These are phyloP conservation scores for Suhomyces chickasaworum DNA, from an alignment of 1,139 yeast species.

Conservation along the genomic window DNA sequence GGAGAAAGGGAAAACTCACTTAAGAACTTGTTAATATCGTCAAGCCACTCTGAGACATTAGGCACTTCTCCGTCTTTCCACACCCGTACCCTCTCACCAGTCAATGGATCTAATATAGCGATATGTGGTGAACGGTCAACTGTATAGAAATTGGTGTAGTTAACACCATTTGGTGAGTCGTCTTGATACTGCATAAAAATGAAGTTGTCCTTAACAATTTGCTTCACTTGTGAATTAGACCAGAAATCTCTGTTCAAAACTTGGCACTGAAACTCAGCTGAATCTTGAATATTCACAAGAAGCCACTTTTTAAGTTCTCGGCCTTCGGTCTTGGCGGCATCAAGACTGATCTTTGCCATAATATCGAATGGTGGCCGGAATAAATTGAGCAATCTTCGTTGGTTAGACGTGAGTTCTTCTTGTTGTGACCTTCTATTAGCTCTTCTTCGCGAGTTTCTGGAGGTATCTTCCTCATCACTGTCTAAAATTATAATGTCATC, in stretches of 20 bases:
- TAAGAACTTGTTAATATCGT: conserved; percentile 62
- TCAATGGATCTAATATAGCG: conserved; percentile 89
- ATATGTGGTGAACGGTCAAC: conserved; percentile 75
- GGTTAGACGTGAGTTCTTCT: conserved; percentile 56
- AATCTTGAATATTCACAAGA: conserved; percentile 82
- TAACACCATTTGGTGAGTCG: conserved; percentile 73
- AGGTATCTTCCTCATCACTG: conserved; percentile 33
- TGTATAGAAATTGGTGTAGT: conserved; percentile 72
- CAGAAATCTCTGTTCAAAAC: conserved; percentile 90
- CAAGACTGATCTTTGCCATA: conserved; percentile 66
- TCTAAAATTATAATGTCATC: conserved; percentile 31
- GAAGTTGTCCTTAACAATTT: conserved; percentile 64
- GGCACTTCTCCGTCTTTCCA: conserved; percentile 72
- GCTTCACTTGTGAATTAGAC: conserved; percentile 72
- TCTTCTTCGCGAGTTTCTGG: conserved; percentile 29
- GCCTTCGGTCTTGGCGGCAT: conserved; percentile 71
- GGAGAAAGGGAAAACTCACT: conserved; percentile 67
- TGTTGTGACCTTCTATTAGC: conserved; percentile 30
- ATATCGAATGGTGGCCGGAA: conserved; percentile 95
- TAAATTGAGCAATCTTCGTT: conserved; percentile 71
- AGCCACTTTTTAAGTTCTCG: conserved; percentile 74
- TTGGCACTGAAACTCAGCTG: conserved; percentile 84
- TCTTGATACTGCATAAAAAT: conserved; percentile 79
- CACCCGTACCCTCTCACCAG: conserved; percentile 81
- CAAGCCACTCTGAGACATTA: conserved; percentile 55